Evolutionary conservation across 1,139 yeast genomes (phyloP).

Genomic region (Geotrichum histeridarum): DNA sequence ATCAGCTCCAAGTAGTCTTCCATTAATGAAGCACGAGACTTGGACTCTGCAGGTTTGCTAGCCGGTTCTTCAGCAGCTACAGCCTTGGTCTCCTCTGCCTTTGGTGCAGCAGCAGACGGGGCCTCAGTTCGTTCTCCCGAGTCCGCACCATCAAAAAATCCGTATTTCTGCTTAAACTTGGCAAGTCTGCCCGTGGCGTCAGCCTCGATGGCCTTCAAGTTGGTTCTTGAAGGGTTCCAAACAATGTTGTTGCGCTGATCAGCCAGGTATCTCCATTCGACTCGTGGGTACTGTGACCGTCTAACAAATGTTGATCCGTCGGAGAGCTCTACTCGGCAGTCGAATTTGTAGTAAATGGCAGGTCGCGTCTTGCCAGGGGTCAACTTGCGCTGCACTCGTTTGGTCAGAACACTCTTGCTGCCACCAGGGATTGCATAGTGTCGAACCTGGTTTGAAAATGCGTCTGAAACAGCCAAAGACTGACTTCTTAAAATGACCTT

Average conservation of each 20-base stretch:
- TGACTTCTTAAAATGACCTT: neutral
- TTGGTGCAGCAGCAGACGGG: slow-evolving; percentile 19
- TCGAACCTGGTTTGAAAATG: slow-evolving; percentile 12
- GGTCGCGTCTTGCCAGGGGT: slow-evolving; percentile 81
- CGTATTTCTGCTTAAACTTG: slow-evolving; percentile 74
- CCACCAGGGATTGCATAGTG: slow-evolving; percentile 19
- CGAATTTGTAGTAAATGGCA: slow-evolving; percentile 84
- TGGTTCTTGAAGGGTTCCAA: slow-evolving; percentile 86
- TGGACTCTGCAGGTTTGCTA: slow-evolving; percentile 13
- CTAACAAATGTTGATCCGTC: slow-evolving; percentile 87
- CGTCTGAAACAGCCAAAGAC: neutral
- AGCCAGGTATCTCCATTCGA: slow-evolving; percentile 74
- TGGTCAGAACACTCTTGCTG: slow-evolving; percentile 27
- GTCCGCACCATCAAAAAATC: slow-evolving; percentile 38
- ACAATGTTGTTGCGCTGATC: slow-evolving; percentile 82
- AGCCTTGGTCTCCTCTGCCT: slow-evolving; percentile 22
- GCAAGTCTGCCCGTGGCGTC: slow-evolving; percentile 82
- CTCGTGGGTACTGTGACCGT: slow-evolving; percentile 83
- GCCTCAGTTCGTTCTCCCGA: slow-evolving; percentile 19
- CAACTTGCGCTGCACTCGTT: slow-evolving; percentile 31
- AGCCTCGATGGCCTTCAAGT: slow-evolving; percentile 67
- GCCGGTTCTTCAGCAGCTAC: slow-evolving; percentile 27
- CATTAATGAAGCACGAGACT: slow-evolving; percentile 30
- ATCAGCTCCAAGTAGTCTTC: slow-evolving; percentile 58
- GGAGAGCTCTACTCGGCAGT: slow-evolving; percentile 77